Percentiles rank a stretch among this genome's conserved stretches.
Evolutionary conservation across 495 filamentous ascomycete species (phyloP).

Genomic region (Friedmanniomyces endolithicus): DNA sequence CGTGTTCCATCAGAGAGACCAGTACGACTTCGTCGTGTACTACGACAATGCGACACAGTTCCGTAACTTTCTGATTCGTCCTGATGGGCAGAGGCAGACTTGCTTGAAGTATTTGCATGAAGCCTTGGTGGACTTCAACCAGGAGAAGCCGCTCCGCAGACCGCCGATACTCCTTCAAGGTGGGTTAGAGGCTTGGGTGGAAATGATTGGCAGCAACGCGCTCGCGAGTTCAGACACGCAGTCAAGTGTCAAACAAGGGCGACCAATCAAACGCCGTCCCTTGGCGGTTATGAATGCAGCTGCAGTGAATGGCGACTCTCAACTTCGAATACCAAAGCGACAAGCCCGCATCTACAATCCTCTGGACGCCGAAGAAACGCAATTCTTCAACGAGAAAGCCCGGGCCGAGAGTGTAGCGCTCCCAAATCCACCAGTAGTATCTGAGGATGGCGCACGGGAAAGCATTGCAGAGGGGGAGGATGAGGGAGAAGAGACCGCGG

Average conservation of each 20-base stretch:
- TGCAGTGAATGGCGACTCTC: slow-evolving; percentile 29
- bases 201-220: slow-evolving; percentile 58
- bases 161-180: slow-evolving; percentile 67
- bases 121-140: slow-evolving; percentile 71
- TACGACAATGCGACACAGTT: slow-evolving; percentile 63
- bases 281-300: slow-evolving; percentile 33
- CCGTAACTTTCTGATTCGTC: slow-evolving; percentile 27
- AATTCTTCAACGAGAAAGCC: slow-evolving; percentile 47
- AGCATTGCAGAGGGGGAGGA: slow-evolving; percentile 27
- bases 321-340: slow-evolving; percentile 42
- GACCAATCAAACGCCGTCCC: slow-evolving; percentile 40
- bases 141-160: slow-evolving; percentile 56
- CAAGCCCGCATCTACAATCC: slow-evolving; percentile 46
- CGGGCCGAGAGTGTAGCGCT: slow-evolving; percentile 41
- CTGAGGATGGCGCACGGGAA: slow-evolving; percentile 32
- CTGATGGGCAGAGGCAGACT: slow-evolving; percentile 35
- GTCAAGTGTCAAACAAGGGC: slow-evolving; percentile 38
- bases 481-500: slow-evolving; percentile 34
- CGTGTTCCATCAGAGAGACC: slow-evolving; percentile 61
- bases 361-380: slow-evolving; percentile 48
- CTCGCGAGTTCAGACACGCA: slow-evolving; percentile 47
- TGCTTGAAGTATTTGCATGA: slow-evolving; percentile 59
- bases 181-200: slow-evolving; percentile 74
- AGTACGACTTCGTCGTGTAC: slow-evolving; percentile 79
- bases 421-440: slow-evolving; percentile 33